Evolutionary conservation across 2,329 filamentous ascomycete genomes (phyloP).

Genomic region (Ambrosiella cleistominuta): DNA sequence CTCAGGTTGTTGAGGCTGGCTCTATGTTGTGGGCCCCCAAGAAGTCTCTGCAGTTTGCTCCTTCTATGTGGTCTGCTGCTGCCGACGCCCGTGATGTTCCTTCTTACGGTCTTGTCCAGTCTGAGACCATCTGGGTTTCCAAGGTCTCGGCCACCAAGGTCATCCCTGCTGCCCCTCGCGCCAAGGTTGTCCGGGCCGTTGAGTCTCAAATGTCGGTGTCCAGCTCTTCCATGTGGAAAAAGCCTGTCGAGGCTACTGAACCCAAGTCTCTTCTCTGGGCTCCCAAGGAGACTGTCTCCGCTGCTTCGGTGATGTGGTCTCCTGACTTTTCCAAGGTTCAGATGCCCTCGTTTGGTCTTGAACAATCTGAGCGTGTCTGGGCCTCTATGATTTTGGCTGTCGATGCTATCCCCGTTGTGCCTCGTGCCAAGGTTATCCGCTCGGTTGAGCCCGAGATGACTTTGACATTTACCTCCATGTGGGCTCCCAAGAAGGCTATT

Average conservation of each 20-base stretch:
- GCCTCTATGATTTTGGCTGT: neutral
- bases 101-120: neutral
- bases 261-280: slow-evolving; percentile 17
- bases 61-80: neutral
- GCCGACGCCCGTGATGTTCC: neutral
- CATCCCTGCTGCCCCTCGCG: neutral
- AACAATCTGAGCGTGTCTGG: neutral
- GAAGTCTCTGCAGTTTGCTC: slow-evolving; percentile 2
- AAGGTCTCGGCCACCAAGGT: neutral
- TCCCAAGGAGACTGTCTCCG: neutral
- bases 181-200: neutral
- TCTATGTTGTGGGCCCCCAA: slow-evolving; percentile 15
- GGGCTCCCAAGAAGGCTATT: slow-evolving; percentile 1
- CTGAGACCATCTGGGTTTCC: neutral
- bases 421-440: slow-evolving; percentile 4
- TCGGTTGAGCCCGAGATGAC: slow-evolving; percentile 2
- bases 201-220: neutral
- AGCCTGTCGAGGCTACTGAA: neutral
- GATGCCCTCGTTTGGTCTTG: neutral
- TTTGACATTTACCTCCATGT: slow-evolving; percentile 6
- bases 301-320: slow-evolving; percentile 5
- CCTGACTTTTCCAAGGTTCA: neutral
- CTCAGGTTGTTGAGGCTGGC: slow-evolving; percentile 13
- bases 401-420: neutral
- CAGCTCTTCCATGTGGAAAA: neutral